These are phyloP conservation scores for Podila minutissima DNA, from an alignment of 192 early-diverging fungal genomes.

Conservation along the genomic window DNA sequence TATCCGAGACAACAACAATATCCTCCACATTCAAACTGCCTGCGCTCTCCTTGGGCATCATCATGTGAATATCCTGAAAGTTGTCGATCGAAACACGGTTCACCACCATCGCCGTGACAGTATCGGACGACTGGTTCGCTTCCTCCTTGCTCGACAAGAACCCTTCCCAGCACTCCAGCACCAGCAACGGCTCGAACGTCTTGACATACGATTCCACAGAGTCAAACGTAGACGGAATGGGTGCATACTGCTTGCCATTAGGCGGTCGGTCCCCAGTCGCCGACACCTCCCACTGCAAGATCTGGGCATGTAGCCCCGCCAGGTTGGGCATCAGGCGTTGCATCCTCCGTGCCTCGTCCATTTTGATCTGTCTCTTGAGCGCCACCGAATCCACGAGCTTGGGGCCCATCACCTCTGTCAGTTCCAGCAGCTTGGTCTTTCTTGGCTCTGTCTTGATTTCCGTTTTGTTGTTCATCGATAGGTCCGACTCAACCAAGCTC, in stretches of 20 bases:
- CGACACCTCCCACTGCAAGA: slow-evolving; percentile 71
- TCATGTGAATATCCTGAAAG: slow-evolving; percentile 78
- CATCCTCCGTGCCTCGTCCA: slow-evolving; percentile 55
- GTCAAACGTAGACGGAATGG: slow-evolving; percentile 71
- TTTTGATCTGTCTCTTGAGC: slow-evolving; percentile 7
- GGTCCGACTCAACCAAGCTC: slow-evolving; percentile 38
- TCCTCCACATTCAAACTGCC: slow-evolving; percentile 69
- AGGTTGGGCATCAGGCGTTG: slow-evolving; percentile 63
- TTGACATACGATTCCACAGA: slow-evolving; percentile 65
- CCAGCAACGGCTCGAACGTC: slow-evolving; percentile 83
- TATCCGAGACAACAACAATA: slow-evolving; percentile 68
- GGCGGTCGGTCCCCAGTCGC: slow-evolving; percentile 66
- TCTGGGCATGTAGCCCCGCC: slow-evolving; percentile 61
- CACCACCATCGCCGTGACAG: slow-evolving; percentile 52
- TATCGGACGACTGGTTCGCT: slow-evolving; percentile 56
- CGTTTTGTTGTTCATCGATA: slow-evolving; percentile 17
- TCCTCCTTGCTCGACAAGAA: slow-evolving; percentile 78
- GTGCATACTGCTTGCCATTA: slow-evolving; percentile 31
- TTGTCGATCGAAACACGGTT: slow-evolving; percentile 74
- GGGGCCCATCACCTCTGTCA: slow-evolving; percentile 20
- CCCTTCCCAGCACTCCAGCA: slow-evolving; percentile 90
- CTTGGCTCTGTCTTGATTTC: slow-evolving; percentile 41
- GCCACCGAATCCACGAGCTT: slow-evolving; percentile 18
- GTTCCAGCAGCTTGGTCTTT: slow-evolving; percentile 58
- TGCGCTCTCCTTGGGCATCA: slow-evolving; percentile 25